Conservation (phyloP, 352 stramenopile species). For the Lagenidium sp. region DNA sequence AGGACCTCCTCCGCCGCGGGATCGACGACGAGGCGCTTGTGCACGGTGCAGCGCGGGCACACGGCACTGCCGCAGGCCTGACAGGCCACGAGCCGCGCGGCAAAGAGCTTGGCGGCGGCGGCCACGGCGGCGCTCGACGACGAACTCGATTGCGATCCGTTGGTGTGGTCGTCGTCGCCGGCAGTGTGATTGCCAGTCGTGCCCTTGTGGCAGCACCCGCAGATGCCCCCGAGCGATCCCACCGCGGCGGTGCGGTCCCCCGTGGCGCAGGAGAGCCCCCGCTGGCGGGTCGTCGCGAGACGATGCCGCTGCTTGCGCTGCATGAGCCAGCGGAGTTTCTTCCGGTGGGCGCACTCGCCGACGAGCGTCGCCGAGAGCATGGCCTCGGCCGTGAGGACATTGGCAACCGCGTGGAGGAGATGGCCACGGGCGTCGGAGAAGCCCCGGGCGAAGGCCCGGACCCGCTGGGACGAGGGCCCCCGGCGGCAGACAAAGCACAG, state of each 20-base stretch:
- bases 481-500: slow-evolving; percentile 28
- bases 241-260: neutral
- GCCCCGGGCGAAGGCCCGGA: slow-evolving; percentile 32
- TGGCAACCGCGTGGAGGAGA: slow-evolving; percentile 29
- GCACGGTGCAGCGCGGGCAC: slow-evolving; percentile 36
- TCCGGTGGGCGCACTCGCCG: slow-evolving; percentile 42
- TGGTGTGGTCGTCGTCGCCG: neutral
- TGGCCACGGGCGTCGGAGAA: slow-evolving; percentile 44
- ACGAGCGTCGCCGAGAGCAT: slow-evolving; percentile 26
- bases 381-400: slow-evolving; percentile 26
- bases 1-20: slow-evolving; percentile 14
- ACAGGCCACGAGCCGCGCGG: slow-evolving; percentile 15
- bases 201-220: too few species aligned
- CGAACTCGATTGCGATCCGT: neutral
- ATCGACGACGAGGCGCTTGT: slow-evolving; percentile 53
- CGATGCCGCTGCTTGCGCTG: neutral
- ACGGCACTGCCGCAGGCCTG: slow-evolving; percentile 36
- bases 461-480: slow-evolving; percentile 3
- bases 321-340: slow-evolving; percentile 46
- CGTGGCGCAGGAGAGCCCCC: neutral
- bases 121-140: neutral
- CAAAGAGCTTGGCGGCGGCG: neutral
- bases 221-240: too few species aligned
- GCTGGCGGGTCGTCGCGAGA: neutral
- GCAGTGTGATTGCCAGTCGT: neutral